Evolutionary conservation across 1,284 basidiomycete genomes (phyloP), one percentile per base, ranked within the genome.

Genomic region (Ustilago vetiveriae): DNA sequence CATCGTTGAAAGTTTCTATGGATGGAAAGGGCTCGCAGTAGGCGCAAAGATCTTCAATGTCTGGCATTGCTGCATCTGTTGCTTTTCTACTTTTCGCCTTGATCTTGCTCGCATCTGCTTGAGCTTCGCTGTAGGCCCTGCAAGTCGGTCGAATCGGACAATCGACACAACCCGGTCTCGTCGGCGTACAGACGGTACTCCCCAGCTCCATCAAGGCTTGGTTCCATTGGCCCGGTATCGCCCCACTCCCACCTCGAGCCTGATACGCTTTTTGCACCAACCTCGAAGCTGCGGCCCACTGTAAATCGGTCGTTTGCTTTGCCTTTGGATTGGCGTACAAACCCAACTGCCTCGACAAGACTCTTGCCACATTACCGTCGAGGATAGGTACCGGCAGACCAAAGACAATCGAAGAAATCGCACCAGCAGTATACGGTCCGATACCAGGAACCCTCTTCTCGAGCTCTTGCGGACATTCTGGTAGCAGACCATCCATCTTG

Each of bases 381-480:
- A 81, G 49, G 16, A 80, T 76, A 10, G 78, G 75, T 6, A 66
- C 78, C 0, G 77, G 54, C 16, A 70, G 53, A 3, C 80, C 80
- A 36, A 75, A 81, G 4, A 79, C 79, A 37, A 81, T 81, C 13
- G 68, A 71, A 16, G 68, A 74, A 13, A 81, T 78, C 4, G 80
- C 80, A 17, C 80, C 86, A 10, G 86, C 86, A 0, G 92, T 96
- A 81, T 97, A 97, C 33, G 92, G 85, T 30, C 94, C 94, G 32
- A 97, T 90, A 2, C 94, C 94, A 26, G 92, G 91, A 38, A 97
- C 90, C 56, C 90, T 86, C 48, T 88, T 87, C 82, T 95, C 89
- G 85, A 98, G 88, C 16, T 89, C 88, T 66, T 87, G 87, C 0
- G 91, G 90, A 66, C 90, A 90, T 46, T 87, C 85, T 0, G 95